phyloP scores from a whole-genome alignment of 202 grass and related monocot genomes.

The Setaria italica region DNA sequence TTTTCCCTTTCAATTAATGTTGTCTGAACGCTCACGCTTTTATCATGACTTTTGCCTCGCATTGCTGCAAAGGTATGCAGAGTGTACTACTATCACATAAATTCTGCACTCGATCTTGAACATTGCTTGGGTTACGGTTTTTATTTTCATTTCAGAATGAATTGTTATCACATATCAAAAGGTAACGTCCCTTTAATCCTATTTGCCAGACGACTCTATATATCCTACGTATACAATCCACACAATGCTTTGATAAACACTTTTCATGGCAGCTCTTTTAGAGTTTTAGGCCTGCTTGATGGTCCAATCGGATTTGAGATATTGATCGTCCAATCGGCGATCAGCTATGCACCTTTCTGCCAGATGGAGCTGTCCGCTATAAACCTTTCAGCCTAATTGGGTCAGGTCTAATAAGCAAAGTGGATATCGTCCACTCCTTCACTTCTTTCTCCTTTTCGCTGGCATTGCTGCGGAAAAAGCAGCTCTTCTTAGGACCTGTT shows the following conservation, averaged over 20 bases:
- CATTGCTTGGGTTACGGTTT: neutral
- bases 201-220: neutral
- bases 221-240: neutral
- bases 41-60: neutral
- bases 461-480: neutral
- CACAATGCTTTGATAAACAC: neutral
- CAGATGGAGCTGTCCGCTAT: conserved; percentile 14
- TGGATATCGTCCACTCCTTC: neutral
- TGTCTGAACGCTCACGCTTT: neutral
- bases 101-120: neutral
- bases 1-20: neutral
- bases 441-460: neutral
- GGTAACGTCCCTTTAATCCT: neutral
- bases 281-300: neutral
- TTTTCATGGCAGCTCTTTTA: neutral
- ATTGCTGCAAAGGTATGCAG: neutral
- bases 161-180: neutral
- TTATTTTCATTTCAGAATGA: conserved; percentile 9
- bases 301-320: neutral
- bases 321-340: neutral
- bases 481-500: neutral
- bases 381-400: conserved; percentile 1
- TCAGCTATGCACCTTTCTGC: neutral
- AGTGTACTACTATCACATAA: neutral
- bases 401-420: neutral